Evolutionary conservation across 1,284 basidiomycete species (phyloP).

Genomic region (Xerocomus amazonicus): DNA sequence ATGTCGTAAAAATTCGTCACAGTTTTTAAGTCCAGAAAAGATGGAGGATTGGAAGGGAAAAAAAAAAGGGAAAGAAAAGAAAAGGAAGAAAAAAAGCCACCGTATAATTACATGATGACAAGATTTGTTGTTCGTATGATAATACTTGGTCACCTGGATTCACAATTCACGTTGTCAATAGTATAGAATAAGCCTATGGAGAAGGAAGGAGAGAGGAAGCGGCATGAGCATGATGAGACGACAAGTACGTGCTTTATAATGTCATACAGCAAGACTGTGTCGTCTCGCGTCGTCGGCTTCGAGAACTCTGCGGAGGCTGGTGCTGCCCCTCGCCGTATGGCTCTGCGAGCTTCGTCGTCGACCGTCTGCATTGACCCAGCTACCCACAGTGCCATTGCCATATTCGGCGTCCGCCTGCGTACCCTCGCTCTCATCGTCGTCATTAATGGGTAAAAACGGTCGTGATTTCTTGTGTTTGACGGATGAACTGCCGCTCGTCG

Average conservation of each 20-base stretch:
- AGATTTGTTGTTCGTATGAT: conserved; percentile 21
- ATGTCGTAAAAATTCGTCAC: conserved; percentile 29
- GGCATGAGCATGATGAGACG: conserved; percentile 3
- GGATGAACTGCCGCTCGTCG: conserved; percentile 29
- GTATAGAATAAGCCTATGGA: conserved; percentile 36
- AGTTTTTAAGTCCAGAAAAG: conserved; percentile 5
- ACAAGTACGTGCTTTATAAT: conserved; percentile 1
- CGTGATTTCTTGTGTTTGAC: conserved; percentile 53
- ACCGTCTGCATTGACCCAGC: conserved; percentile 57
- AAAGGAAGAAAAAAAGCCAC: conserved; percentile 1
- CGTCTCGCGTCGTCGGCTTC: conserved; percentile 34
- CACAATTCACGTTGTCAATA: conserved; percentile 31
- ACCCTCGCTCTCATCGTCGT: conserved; percentile 58
- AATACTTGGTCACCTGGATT: conserved; percentile 17
- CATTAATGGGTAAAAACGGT: conserved; percentile 41
- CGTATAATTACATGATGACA: conserved; percentile 31
- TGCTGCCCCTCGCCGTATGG: conserved; percentile 20
- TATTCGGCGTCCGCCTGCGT: conserved; percentile 66
- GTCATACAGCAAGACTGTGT: conserved; percentile 33
- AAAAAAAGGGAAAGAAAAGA: neutral
- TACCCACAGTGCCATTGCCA: conserved; percentile 37
- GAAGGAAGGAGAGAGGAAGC: neutral
- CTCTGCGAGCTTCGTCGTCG: conserved; percentile 43
- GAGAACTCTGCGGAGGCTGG: conserved; percentile 27
- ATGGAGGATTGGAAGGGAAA: neutral